Base-by-base conservation (phyloP, 495 filamentous ascomycete genomes). In the Podospora pseudopauciseta region DNA sequence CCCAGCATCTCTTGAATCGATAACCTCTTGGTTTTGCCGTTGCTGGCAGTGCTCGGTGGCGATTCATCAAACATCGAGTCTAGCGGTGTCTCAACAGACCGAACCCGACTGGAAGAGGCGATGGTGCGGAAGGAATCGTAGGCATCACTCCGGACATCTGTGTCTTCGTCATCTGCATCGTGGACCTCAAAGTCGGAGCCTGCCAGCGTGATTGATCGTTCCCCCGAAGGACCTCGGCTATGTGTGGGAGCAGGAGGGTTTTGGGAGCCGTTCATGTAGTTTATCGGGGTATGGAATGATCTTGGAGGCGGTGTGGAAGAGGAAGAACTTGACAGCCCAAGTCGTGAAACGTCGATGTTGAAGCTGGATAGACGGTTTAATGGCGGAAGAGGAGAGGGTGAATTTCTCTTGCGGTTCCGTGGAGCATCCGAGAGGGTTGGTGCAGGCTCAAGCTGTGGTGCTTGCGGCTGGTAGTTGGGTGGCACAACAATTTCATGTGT, bases 61-160 rank as follows among this genome's bases (percentile, higher is more conserved):
- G 88, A 88, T 64, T 92, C 88, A 77, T 96, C 88, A 80, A 97
- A 97, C 80, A 97, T 92, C 2, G 88, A 90, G 67, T 97, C 93
- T 30, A 97, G 85, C 3, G 89, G 89, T 60, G 83, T 79, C 66
- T 86, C 83, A 26, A 82, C 79, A n/a, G 80, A 80, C 64, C 80
- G 77, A 67, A 81, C 72, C 27, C 85, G 81, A 49, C 65, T 73
- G 59, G 80, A 87, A 6, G 93, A 96, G 27, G 88, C 87, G 62
- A 89, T 86, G 9, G 94, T 97, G 66, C 93, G 89, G 69, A 95
- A 81, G 18, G 94, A 97, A 77, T 98, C 95, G 80, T 92, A 98
- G 5, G 91, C 94, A 71, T 97, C 95, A 71, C 91, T 97, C 78
- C 91, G 86, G 66, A 91, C 88, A 72, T 96, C 93, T 3, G 87